Evolutionary conservation across 441 rosid species (phyloP), one percentile per base, ranked within the genome.

Genomic region (Rhodomyrtus psidioides): DNA sequence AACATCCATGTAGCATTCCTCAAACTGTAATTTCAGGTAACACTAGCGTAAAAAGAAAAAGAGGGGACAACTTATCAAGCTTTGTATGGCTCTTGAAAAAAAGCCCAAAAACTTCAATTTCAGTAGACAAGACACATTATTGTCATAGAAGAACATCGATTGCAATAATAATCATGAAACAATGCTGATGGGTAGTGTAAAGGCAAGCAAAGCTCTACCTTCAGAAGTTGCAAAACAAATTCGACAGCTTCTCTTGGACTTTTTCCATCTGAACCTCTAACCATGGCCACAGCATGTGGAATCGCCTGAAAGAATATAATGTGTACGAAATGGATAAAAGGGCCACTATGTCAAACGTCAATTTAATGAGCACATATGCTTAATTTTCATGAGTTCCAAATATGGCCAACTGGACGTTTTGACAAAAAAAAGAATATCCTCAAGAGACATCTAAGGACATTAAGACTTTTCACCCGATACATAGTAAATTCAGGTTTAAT

Each of bases 191-290:
- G 46, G 55, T 54, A 30, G 17, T 17, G 57, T 19, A 28, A 28
- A 82, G 44, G 46, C 55, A 82, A 82, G 58, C n/a, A 54, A 53
- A 39, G n/a, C 49, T 70, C 51, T 89, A 96, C 99, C 99, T 98
- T 98, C 87, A 96, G 88, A 87, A 98, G 99, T 90, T 95, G 99
- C 91, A 96, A 94, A 90, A 98, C 92, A 92, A 98, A 98, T 87
- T 98, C 99, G 88, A 98, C 94, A 87, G 99, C 99, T 94, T 96
- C 99, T 88, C 98, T 93, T 79, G 99, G 99, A 93, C 99, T 98
- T 90, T 95, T 98, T 87, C 91, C 93, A 88, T 98, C 99, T 21
- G 94, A 90, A 86, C 95, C 91, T 90, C 98, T 93, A 85, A 96
- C 95, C 93, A 88, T 92, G 57, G 99, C 98, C 84, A 98, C 91